Evolutionary conservation across 1,284 basidiomycete species (phyloP), one percentile per base, ranked within the genome.

Genomic region (Kwoniella shivajii): DNA sequence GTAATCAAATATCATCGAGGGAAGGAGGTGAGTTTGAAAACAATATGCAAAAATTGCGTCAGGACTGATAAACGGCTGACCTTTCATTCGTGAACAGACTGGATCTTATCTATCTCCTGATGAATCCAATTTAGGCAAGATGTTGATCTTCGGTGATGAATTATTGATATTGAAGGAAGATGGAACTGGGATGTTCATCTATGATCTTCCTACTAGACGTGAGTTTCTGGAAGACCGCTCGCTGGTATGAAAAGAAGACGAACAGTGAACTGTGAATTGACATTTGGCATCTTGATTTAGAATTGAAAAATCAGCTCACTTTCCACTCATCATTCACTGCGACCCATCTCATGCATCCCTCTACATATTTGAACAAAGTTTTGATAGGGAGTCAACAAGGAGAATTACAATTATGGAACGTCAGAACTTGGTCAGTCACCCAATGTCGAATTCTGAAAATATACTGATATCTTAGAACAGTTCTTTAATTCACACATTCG

Each of bases 301-400:
- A 72, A 27, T 55, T 75, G 13, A 60, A 66, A 41, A 75, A 74
- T 48, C 67, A 75, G 10, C 84, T 96, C 44, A 81, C 86, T 49
- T 94, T 78, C 63, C 75, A 75, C 54, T 53, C 65, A 4, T 62
- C 66, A 5, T 98, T 98, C 74, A 88, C 86, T 1, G 94, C 95
- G 9, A 89, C 86, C 10, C 83, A 82, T 18, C 78, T 97, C 29
- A 81, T 97, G 6, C 96, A 99, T 75, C 96, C 96, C 0, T 88
- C 92, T 1, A 99, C 96, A 4, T 99, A 99, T 77, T 78, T 99
- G 52, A 98, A 99, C 82, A 99, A 99, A 79, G 83, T 99, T 1
- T 81, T 99, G 1, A 84, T 99, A 9, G 87, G 88, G 1, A 90
- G 90, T 63, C 84, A 81, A 56, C 83, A 93, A 72, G 96, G 96